Conservation (phyloP, 2,329 filamentous ascomycete species). For the Diaporthe citriasiana region DNA sequence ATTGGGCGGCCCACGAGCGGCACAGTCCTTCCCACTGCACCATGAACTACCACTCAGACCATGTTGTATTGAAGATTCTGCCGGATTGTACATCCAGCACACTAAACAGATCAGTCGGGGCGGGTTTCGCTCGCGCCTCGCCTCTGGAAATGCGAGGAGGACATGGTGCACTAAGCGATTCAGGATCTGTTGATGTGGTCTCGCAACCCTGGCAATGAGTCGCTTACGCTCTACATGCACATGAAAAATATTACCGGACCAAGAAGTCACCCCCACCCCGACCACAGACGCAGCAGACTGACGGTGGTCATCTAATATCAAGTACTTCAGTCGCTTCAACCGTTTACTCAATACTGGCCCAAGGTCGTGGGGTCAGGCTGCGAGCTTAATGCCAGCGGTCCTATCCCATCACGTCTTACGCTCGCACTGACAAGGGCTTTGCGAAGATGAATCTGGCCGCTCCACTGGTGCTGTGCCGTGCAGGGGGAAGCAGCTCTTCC, state of each 20-base stretch:
- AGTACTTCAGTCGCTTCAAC: not conserved
- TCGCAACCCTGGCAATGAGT: not conserved
- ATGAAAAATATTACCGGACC: not conserved
- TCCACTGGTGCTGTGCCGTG: conserved; percentile 38
- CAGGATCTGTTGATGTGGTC: conserved; percentile 5
- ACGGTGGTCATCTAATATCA: not conserved
- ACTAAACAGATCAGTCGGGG: conserved; percentile 8
- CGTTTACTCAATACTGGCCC: not conserved
- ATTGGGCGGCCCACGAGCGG: conserved; percentile 6
- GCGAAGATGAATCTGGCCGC: conserved; percentile 25
- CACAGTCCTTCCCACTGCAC: not conserved
- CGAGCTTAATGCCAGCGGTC: conserved; percentile 29
- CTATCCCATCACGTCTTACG: conserved; percentile 39
- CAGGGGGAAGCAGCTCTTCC: not conserved
- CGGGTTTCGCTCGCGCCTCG: conserved; percentile 14
- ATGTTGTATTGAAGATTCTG: not conserved
- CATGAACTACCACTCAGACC: not conserved
- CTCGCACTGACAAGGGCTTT: conserved; percentile 39
- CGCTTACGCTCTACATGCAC: conserved; percentile 3
- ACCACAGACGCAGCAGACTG: not conserved
- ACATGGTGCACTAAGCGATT: not conserved
- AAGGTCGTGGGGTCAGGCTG: conserved; percentile 16
- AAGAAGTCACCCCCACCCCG: not conserved
- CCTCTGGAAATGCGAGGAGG: not conserved
- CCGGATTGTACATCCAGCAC: not conserved